phyloP scores from a whole-genome alignment of 306 rosid genomes.

The Gastrolobium bilobum region DNA sequence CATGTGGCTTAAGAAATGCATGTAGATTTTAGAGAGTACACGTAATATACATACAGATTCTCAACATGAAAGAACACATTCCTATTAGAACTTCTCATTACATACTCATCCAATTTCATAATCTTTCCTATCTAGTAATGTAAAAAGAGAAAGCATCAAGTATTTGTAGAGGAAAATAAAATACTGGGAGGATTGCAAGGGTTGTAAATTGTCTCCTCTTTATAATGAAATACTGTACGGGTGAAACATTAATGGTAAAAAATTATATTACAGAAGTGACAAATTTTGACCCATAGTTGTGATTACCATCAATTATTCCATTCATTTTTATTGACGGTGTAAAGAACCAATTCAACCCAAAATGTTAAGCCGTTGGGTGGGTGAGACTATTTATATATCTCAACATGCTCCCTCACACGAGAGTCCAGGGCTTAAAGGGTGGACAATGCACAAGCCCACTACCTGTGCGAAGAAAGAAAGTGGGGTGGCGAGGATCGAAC shows the following conservation, averaged over 20 bases:
- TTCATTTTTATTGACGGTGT: not conserved
- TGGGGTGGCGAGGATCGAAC: no score
- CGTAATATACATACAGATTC: not conserved
- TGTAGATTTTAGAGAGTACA: not conserved
- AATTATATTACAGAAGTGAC: not conserved
- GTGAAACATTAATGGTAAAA: not conserved
- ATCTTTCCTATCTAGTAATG: not conserved
- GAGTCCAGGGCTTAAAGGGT: no score
- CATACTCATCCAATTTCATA: not conserved
- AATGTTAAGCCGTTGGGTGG: no score
- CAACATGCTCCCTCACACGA: no score
- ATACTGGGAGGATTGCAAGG: not conserved
- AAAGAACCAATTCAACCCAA: no score
- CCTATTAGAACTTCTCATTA: not conserved
- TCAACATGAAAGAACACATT: not conserved
- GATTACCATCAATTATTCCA: not conserved
- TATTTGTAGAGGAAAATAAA: not conserved
- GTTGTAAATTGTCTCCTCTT: not conserved
- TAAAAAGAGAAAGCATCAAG: not conserved
- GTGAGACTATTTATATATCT: no score
- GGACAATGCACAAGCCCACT: no score
- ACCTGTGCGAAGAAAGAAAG: no score
- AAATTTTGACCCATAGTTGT: not conserved
- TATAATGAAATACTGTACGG: conserved; percentile 8
- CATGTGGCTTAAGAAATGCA: not conserved